These are phyloP conservation scores for Thermothelomyces thermophilus DNA, from an alignment of 2,329 filamentous ascomycete species.

Conservation along the genomic window DNA sequence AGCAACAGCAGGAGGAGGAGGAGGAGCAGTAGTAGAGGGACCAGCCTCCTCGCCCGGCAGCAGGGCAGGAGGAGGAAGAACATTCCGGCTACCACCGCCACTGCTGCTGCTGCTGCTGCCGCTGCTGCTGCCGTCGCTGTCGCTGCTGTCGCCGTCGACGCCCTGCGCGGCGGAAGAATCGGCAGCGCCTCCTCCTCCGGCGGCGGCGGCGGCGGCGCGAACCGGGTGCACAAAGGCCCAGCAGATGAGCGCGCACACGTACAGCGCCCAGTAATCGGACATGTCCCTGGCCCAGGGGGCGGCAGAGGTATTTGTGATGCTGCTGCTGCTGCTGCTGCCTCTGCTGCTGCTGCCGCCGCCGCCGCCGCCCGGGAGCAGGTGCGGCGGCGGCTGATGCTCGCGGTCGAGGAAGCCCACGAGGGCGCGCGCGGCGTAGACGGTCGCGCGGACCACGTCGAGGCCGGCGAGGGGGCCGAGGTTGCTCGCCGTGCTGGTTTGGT, in stretches of 20 bases:
- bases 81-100: not conserved
- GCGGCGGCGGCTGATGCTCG: no score
- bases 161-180: no score
- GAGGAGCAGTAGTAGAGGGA: no score
- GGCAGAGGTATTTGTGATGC: not conserved
- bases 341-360: not conserved
- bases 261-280: conserved; percentile 49
- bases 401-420: conserved; percentile 40
- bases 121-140: not conserved
- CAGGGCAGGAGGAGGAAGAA: not conserved
- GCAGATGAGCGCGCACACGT: conserved; percentile 52
- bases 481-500: no score
- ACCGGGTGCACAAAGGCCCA: conserved; percentile 47
- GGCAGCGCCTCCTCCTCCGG: not conserved
- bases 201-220: not conserved
- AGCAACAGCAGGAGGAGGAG: no score
- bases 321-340: conserved; percentile 1
- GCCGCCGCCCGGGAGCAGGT: no score
- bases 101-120: not conserved
- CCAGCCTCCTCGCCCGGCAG: no score
- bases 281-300: conserved; percentile 33
- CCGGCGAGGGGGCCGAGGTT: conserved; percentile 31
- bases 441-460: conserved; percentile 38
- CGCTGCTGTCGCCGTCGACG: not conserved
- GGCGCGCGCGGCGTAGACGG: conserved; percentile 45